Evolutionary conservation across 768 basidiomycete species (phyloP), one percentile per base, ranked within the genome.

Genomic region (Mycena vitilis): DNA sequence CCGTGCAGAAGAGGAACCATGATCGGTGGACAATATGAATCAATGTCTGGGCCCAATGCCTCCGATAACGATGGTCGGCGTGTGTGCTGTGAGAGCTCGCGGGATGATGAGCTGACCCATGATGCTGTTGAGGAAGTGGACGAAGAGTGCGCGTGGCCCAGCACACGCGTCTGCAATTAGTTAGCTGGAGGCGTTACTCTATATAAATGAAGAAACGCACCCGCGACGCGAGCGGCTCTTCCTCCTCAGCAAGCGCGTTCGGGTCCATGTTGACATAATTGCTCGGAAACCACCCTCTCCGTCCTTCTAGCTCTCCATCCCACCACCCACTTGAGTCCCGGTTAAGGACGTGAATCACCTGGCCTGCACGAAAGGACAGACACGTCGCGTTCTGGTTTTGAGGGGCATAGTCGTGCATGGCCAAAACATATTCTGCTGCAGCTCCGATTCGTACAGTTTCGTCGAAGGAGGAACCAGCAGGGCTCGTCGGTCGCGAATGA

Each of bases 281-380:
- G 75, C 95, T 96, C 22, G 98, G 98, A 80, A 99, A 99, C 98
- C 98, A 99, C 15, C 98, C 98, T 73, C 96, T 83, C 68, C 90
- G 82, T 3, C 90, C 93, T 42, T 95, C 93, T 20, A 97, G 78
- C 79, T 99, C 95, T 12, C 98, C 98, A 76, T 99, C 96, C 97
- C 97, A 99, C 98, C 98, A 99, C 0, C 98, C 98, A 73, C 91
- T 94, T 4, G 84, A 68, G 80, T 98, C 95, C 71, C 90, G 87
- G 74, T 95, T 95, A 55, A 93, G 83, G n/a, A 98, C 95, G 67
- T 91, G 91, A 63, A 99, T 95, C 61, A 96, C 86, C 75, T 98
- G 93, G 5, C 97, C 96, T 0, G 94, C 92, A 49, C 88, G 87
- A 82, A 99, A 99, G 23, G 91, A 86, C 45, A 99, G 87, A 78